Evolutionary conservation across 768 basidiomycete genomes (phyloP).

Genomic region (Boletus edulis): DNA sequence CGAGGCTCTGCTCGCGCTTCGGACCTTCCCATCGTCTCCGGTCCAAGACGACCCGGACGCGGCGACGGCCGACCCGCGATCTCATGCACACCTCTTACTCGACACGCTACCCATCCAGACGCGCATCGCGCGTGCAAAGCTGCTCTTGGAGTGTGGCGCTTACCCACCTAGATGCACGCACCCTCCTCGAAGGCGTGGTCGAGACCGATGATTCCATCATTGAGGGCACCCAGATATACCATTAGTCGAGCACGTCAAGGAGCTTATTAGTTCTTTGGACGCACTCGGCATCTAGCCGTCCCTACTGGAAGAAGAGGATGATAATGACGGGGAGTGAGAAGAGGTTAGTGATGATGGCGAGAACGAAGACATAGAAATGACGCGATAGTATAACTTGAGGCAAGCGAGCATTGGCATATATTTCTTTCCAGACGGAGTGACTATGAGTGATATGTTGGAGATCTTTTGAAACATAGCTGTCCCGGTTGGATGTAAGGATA

Average conservation of each 20-base stretch:
- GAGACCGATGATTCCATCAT: conserved; percentile 81
- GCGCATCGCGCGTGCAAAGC: conserved; percentile 71
- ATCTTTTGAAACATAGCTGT: background rate
- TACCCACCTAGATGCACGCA: conserved; percentile 66
- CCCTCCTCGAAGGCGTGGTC: conserved; percentile 77
- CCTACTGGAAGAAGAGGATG: conserved; percentile 44
- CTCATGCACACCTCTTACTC: conserved; percentile 38
- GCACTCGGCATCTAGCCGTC: conserved; percentile 63
- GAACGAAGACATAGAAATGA: conserved; percentile 58
- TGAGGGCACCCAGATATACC: conserved; percentile 74
- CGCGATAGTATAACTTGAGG: conserved; percentile 22
- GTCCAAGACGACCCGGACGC: background rate
- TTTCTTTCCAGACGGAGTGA: background rate
- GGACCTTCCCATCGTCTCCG: conserved; percentile 18
- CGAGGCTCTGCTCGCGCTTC: conserved; percentile 57
- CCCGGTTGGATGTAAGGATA: no score
- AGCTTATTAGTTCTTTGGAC: conserved; percentile 69
- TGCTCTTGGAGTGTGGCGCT: conserved; percentile 74
- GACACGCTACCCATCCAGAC: conserved; percentile 56
- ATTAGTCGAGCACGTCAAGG: conserved; percentile 70
- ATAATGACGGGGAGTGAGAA: conserved; percentile 51
- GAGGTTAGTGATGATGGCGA: conserved; percentile 58
- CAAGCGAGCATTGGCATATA: background rate
- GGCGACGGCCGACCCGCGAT: conserved; percentile 1
- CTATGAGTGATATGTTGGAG: background rate